A percentile compares a stretch with the other conserved stretches of the same genome.
phyloP scores from a whole-genome alignment of 2,329 filamentous ascomycete species.

The Aspergillus niger region DNA sequence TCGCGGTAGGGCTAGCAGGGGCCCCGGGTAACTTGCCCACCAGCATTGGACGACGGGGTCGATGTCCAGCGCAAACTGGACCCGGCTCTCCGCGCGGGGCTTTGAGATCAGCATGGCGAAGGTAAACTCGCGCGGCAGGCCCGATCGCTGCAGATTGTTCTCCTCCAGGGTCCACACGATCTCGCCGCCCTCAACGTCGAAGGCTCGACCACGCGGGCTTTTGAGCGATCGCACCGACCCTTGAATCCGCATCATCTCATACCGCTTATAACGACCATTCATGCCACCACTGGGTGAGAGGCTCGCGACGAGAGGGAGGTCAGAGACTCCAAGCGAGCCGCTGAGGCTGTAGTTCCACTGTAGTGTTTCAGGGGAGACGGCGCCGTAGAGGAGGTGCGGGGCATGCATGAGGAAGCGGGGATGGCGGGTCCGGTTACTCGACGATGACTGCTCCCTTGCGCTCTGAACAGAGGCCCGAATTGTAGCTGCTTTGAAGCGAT shows the following conservation, averaged over 20 bases:
- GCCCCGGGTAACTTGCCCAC: conserved; percentile 45
- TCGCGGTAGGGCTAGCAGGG: conserved; percentile 40
- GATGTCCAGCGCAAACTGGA: conserved; percentile 46
- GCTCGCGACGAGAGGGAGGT: conserved; percentile 46
- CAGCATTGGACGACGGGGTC: conserved; percentile 46
- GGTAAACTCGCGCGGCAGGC: conserved; percentile 54
- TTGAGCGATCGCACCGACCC: conserved; percentile 48
- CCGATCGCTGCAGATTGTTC: conserved; percentile 51
- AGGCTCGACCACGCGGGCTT: conserved; percentile 37
- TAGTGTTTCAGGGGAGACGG: conserved; percentile 50
- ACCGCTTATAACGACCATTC: conserved; percentile 47
- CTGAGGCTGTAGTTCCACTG: conserved; percentile 53
- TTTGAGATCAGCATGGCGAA: conserved; percentile 54
- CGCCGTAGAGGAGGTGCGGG: conserved; percentile 52
- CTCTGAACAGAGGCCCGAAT: conserved; percentile 41
- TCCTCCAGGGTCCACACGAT: conserved; percentile 56
- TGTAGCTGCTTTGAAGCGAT: conserved; percentile 52
- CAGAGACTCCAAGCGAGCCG: conserved; percentile 50
- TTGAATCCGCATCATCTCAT: conserved; percentile 55
- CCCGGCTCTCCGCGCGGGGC: conserved; percentile 41
- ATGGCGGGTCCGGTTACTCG: conserved; percentile 25
- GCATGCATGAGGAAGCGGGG: conserved; percentile 54
- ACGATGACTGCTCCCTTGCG: not conserved
- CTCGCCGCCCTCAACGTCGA: conserved; percentile 48
- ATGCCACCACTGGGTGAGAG: conserved; percentile 46